Evolutionary conservation across 179 eudicot genomes (phyloP), one percentile per base, ranked within the genome.

Genomic region (Corrigiola litoralis): DNA sequence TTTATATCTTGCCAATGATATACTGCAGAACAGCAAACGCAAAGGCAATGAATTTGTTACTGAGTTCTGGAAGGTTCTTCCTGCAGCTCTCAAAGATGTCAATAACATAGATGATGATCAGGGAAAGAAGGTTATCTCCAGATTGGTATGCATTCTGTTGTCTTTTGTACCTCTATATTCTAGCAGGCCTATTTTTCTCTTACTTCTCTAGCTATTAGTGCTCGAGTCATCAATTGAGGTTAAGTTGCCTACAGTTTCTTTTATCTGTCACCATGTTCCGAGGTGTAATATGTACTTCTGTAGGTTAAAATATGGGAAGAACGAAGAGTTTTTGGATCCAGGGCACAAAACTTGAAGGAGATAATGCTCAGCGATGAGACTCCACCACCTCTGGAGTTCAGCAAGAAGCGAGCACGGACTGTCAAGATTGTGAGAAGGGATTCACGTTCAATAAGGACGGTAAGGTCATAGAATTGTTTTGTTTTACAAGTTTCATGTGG

Each of bases 61-160:
- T 29, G 97, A 87, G 82, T 90, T 94, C 70, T 94, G 99, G 97
- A 94, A 94, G 76, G 90, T 94, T 54, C 97, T 94, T 65, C 99
- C 99, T 23, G 72, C 76, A 60, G 99, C 99, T 61, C 82, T 94
- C 59, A 94, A 87, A 72, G 95, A 85, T 55, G 74, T 94, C 17
- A 37, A 57, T 44, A 85, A 79, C 70, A 82, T 75, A 67, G 94
- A 84, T 24, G 87, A 87, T 80, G 97, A 87, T 17, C 80, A 75
- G 44, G 97, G 89, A 70, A 84, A 90, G 75, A 86, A 59, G 41
- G 89, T 77, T 32, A 80, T 86, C 58, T 82, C 97, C 7, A 81
- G 95, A 87, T 77, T 94, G 99, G 99, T 94, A 82, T 63, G 86
- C 60, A 60, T 42, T 52, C 16, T 25, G 52, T 16, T 38, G 38